These are phyloP conservation scores for Geotrichum ghanense DNA, from an alignment of 805 yeast genomes.

Conservation along the genomic window DNA sequence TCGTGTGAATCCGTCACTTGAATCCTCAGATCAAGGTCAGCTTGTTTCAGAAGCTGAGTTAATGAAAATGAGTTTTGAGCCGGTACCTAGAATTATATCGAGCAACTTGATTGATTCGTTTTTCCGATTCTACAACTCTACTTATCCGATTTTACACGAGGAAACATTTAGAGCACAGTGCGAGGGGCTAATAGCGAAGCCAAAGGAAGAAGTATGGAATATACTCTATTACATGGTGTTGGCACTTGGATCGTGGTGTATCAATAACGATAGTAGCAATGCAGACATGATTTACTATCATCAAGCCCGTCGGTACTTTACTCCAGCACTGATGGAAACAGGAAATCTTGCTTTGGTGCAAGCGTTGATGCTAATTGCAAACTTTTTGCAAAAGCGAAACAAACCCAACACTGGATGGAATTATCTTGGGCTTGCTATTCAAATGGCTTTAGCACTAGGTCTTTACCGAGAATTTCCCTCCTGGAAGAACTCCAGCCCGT, in stretches of 20 bases:
- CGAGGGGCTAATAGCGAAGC: slow-evolving; percentile 30
- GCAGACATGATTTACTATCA: slow-evolving; percentile 46
- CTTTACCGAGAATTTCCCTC: slow-evolving; percentile 42
- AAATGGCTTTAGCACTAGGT: slow-evolving; percentile 60
- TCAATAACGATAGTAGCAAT: slow-evolving; percentile 41
- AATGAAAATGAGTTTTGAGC: slow-evolving; percentile 8
- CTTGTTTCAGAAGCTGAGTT: slow-evolving; percentile 7
- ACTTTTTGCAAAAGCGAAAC: slow-evolving; percentile 52
- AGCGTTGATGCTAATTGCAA: slow-evolving; percentile 42
- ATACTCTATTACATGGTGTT: slow-evolving; percentile 44
- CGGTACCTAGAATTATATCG: slow-evolving; percentile 13
- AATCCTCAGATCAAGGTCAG: not conserved
- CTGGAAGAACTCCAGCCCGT: slow-evolving; percentile 27
- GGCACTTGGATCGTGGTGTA: slow-evolving; percentile 59
- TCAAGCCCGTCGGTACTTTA: slow-evolving; percentile 36
- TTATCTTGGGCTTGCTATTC: slow-evolving; percentile 48
- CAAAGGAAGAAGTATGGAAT: slow-evolving; percentile 39
- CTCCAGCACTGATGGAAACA: slow-evolving; percentile 41
- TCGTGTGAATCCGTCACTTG: slow-evolving; percentile 24
- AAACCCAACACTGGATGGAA: slow-evolving; percentile 63
- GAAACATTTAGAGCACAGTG: slow-evolving; percentile 39
- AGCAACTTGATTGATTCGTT: slow-evolving; percentile 36
- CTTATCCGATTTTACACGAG: slow-evolving; percentile 50
- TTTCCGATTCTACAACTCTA: slow-evolving; percentile 47
- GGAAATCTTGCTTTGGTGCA: slow-evolving; percentile 45